Base-by-base conservation (phyloP, 1,284 basidiomycete genomes). In the Malassezia japonica region DNA sequence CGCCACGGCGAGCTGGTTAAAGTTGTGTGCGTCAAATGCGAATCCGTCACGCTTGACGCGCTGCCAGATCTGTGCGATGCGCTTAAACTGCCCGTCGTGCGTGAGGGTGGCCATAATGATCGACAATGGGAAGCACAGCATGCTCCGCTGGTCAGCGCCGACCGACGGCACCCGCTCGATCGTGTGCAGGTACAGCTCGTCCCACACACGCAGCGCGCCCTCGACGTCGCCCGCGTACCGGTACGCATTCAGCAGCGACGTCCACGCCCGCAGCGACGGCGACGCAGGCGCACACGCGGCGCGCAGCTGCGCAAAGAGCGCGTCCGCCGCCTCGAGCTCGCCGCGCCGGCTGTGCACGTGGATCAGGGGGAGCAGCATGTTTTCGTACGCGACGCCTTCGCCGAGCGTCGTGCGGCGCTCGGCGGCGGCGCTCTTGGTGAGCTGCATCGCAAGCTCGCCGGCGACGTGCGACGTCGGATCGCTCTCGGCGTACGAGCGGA, bases 21-120 rank as follows among this genome's bases (percentile, higher is more conserved):
- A 98, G 74, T 95, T 96, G 62, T 85, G 82, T 10, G 86, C 80
- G 69, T 95, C 88, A 67, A 91, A 89, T 3, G 78, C 78, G 61
- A 92, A 86, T 1, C 87, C 87, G n/a, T 78, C 73, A 6, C 75
- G 59, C 56, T 81, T 79, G 40, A 87, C 79, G 25, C 76, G 69
- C 15, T 77, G 74, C 91, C 92, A 96, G 0, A 80, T 76, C 10
- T 74, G 68, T 16, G 83, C 80, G 33, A 94, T 79, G 49, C 83
- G 79, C 1, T 77, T 74, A 3, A 86, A 86, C 32, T 90, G 75
- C 1, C 61, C 67, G 6, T 60, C 60, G 0, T 32, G 37, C 2
- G 62, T 57, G 7, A 64, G 50, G 3, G 81, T 79, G 61, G 87
- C 83, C 56, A 95, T 81, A 70, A 84, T 85, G 61, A 90, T 85